These are phyloP conservation scores for Diophrys sp. DNA, from an alignment of 73 alveolate species.

Conservation along the genomic window DNA sequence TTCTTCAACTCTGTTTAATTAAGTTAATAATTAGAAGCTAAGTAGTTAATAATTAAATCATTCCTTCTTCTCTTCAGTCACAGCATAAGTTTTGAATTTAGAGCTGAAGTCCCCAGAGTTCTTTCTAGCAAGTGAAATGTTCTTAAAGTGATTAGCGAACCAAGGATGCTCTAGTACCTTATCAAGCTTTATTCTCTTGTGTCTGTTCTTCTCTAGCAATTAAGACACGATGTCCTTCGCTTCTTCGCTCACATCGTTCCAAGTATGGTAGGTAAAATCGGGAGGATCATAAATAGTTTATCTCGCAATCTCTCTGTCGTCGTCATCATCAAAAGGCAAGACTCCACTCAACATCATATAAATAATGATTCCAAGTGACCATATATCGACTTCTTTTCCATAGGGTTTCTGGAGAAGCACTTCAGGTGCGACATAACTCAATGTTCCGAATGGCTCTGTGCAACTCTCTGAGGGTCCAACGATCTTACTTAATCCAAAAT, in stretches of 20 bases:
- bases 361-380: slow-evolving; percentile 77
- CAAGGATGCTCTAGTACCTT: slow-evolving; percentile 60
- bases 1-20: neutral
- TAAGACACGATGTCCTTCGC: slow-evolving; percentile 66
- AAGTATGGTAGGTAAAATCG: slow-evolving; percentile 66
- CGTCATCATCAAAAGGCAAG: slow-evolving; percentile 86
- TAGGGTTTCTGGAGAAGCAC: slow-evolving; percentile 73
- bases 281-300: slow-evolving; percentile 76
- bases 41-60: too few species aligned
- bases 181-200: slow-evolving; percentile 44
- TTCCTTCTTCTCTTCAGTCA: too few species aligned
- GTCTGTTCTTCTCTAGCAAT: slow-evolving; percentile 42
- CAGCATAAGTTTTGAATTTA: neutral
- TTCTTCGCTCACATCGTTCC: slow-evolving; percentile 68
- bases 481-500: slow-evolving; percentile 86
- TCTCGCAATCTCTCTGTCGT: slow-evolving; percentile 76
- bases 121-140: neutral
- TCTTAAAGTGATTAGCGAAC: slow-evolving; percentile 11
- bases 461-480: slow-evolving; percentile 83
- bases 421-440: slow-evolving; percentile 89
- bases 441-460: slow-evolving; percentile 85
- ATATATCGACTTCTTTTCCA: slow-evolving; percentile 73
- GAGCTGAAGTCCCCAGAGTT: neutral
- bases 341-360: slow-evolving; percentile 74
- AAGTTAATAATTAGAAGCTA: too few species aligned